Evolutionary conservation across 805 yeast genomes (phyloP).

Genomic region (Tetrapisispora taiwanensis): DNA sequence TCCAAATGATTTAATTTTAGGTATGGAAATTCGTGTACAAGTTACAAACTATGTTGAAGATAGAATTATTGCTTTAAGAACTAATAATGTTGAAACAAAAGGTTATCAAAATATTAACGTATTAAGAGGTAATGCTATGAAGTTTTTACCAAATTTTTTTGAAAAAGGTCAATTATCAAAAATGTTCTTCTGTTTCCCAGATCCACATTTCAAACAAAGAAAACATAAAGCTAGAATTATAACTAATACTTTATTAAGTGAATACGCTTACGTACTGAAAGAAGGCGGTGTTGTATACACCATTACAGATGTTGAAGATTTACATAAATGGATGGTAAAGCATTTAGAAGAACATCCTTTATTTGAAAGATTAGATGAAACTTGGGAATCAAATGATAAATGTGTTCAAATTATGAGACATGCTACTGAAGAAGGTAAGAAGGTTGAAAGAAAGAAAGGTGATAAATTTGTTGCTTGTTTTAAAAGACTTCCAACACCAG

Average conservation of each 20-base stretch:
- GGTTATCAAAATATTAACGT: constrained; percentile 78
- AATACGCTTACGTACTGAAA: constrained; percentile 80
- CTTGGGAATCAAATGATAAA: constrained; percentile 69
- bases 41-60: constrained; percentile 97
- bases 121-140: constrained; percentile 93
- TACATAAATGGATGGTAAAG: constrained; percentile 92
- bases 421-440: constrained; percentile 97
- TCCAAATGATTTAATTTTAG: constrained; percentile 67
- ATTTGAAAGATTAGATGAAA: constrained; percentile 67
- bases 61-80: constrained; percentile 80
- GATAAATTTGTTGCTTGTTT: constrained; percentile 82
- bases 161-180: constrained; percentile 70
- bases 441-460: constrained; percentile 86
- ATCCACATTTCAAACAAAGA: constrained; percentile 95
- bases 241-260: constrained; percentile 78
- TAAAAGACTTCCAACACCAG: constrained; percentile 57
- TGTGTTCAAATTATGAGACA: constrained; percentile 83
- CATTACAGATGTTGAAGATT: constrained; percentile 88
- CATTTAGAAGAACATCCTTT: constrained; percentile 87
- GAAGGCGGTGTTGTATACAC: constrained; percentile 89
- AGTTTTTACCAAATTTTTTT: constrained; percentile 90
- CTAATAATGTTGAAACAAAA: constrained; percentile 23
- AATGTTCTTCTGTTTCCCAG: constrained; percentile 98
- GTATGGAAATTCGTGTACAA: constrained; percentile 97
- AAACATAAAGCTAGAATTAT: constrained; percentile 96